These are phyloP conservation scores for Colletotrichum coccodes DNA, from an alignment of 2,329 filamentous ascomycete species.

Conservation along the genomic window DNA sequence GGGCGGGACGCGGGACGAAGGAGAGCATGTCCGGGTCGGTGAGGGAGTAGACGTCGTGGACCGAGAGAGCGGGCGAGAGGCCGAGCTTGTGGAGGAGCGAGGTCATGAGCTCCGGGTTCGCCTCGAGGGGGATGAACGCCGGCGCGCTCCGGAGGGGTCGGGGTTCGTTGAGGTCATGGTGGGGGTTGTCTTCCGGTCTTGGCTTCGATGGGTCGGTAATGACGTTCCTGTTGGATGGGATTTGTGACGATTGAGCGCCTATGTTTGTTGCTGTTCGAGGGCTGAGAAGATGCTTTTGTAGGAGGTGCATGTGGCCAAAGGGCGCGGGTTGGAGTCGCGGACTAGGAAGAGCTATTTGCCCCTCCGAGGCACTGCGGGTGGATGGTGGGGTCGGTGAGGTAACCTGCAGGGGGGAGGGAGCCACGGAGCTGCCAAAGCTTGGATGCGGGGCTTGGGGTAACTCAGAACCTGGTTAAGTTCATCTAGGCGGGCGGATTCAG, in stretches of 20 bases:
- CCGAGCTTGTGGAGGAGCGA: slow-evolving; percentile 84
- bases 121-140: slow-evolving; percentile 71
- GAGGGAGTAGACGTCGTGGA: slow-evolving; percentile 94
- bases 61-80: slow-evolving; percentile 77
- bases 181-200: background rate
- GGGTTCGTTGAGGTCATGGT: slow-evolving; percentile 46
- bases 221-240: background rate
- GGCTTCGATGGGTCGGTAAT: background rate
- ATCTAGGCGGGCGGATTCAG: too few species aligned
- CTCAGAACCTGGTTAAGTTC: too few species aligned
- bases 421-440: background rate
- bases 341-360: slow-evolving; percentile 14
- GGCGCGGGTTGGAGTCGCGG: background rate
- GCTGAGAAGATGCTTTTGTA: background rate
- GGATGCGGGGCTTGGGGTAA: slow-evolving; percentile 29
- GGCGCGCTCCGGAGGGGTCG: slow-evolving; percentile 49
- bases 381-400: slow-evolving; percentile 29
- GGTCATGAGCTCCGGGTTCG: slow-evolving; percentile 91
- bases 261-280: background rate
- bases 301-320: background rate
- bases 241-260: background rate
- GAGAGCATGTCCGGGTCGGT: slow-evolving; percentile 85
- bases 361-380: slow-evolving; percentile 5
- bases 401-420: background rate
- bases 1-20: slow-evolving; percentile 88